Evolutionary conservation across 495 filamentous ascomycete species (phyloP), one percentile per base, ranked within the genome.

Genomic region (Aspergillus avenaceus): DNA sequence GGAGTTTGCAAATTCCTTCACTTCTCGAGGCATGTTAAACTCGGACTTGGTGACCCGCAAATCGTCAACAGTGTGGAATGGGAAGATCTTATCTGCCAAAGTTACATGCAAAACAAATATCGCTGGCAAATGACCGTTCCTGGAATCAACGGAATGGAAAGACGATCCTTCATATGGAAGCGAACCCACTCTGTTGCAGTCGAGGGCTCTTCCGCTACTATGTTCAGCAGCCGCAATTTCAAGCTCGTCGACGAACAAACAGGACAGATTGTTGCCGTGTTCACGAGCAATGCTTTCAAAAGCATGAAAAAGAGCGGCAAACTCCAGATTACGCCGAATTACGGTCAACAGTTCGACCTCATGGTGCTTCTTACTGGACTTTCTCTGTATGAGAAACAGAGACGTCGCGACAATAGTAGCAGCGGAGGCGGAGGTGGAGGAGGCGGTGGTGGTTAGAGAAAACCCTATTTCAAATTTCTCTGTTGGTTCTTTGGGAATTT

Each of bases 161-260:
- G 54, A 19, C 55, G 47, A n/a, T 53, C 50, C 5, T 71, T 69
- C 29, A 43, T 63, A 13, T 73, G 70, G 70, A 66, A 67, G 44
- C 31, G 52, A 24, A 74, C 67, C 8, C 60, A 60, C 23, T 43
- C 49, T n/a, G 56, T 65, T 12, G 64, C 59, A 4, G 44, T 47
- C 6, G 57, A 52, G 5, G 54, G 55, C 13, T 46, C 45, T 5
- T 49, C 37, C 25, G 47, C 49, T 9, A 45, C 36, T 9, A 31
- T 32, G 16, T 41, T 55, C 16, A 53, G 51, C 13, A 26, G 21
- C 8, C 56, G 53, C 21, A 63, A 61, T 19, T 54, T 56, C 41
- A 71, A 73, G 41, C 47, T 71, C 11, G 57, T 67, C 16, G 55
- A 70, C 18, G 64, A 68, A 29, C 38, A 52, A 5, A 67, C 27